phyloP scores from a whole-genome alignment of 129 eudicot species.

The Tagetes patula region DNA sequence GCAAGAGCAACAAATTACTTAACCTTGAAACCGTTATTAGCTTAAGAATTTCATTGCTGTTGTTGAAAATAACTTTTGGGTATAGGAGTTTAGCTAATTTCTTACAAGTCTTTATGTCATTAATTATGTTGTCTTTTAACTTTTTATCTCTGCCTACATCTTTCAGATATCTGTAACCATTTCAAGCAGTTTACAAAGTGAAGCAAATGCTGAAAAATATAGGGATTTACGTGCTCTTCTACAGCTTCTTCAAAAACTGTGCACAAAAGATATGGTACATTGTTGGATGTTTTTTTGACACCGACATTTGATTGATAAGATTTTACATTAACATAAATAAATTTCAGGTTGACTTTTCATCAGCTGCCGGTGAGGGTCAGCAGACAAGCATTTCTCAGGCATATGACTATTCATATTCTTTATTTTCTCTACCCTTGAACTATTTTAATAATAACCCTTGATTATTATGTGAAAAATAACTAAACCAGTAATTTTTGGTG shows the following conservation, averaged over 20 bases:
- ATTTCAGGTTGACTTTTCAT: slow-evolving; percentile 78
- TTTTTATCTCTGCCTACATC: slow-evolving; percentile 13
- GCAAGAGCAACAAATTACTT: slow-evolving; percentile 6
- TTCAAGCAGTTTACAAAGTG: slow-evolving; percentile 80
- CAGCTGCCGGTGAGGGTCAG: slow-evolving; percentile 67
- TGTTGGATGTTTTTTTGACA: slow-evolving; percentile 1
- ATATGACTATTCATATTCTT: slow-evolving; percentile 2
- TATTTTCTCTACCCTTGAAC: neutral
- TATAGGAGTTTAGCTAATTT: neutral
- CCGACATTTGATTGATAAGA: slow-evolving; percentile 14
- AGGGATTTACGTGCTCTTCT: slow-evolving; percentile 87
- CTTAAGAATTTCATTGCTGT: neutral
- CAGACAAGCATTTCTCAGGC: slow-evolving; percentile 91
- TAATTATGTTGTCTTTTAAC: slow-evolving; percentile 18
- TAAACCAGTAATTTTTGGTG: slow-evolving; percentile 12
- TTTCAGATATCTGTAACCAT: slow-evolving; percentile 67
- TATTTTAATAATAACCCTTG: neutral
- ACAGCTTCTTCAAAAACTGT: slow-evolving; percentile 75
- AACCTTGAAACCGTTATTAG: too few species aligned
- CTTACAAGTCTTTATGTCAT: neutral
- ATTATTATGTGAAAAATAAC: neutral
- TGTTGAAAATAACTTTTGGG: slow-evolving; percentile 3
- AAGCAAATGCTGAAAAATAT: slow-evolving; percentile 86
- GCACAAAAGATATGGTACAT: slow-evolving; percentile 87
- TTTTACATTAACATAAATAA: neutral